phyloP scores from a whole-genome alignment of 306 rosid species.

The Echinosophora koreensis region DNA sequence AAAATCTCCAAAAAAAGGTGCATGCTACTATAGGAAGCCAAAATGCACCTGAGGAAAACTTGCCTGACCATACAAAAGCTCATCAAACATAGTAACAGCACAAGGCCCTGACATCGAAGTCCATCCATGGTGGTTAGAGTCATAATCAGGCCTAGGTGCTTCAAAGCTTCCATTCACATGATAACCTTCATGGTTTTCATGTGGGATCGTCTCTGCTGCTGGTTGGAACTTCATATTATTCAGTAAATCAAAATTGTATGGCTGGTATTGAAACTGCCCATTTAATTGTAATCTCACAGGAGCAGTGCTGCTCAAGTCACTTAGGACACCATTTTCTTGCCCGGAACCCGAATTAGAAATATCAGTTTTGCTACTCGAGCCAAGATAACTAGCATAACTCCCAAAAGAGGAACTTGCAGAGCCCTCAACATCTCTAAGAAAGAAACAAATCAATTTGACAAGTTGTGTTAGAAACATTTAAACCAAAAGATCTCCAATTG shows the following conservation, averaged over 20 bases:
- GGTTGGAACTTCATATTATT: conserved; percentile 69
- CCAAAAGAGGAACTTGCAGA: conserved; percentile 55
- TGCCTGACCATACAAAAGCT: conserved; percentile 49
- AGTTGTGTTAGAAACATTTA: conserved; percentile 18
- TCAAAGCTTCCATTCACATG: conserved; percentile 75
- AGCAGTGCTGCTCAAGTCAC: conserved; percentile 51
- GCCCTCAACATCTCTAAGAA: conserved; percentile 80
- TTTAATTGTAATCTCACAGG: conserved; percentile 66
- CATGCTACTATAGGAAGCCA: conserved; percentile 39
- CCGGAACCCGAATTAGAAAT: conserved; percentile 41
- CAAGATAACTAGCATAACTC: conserved; percentile 40
- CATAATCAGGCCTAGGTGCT: conserved; percentile 65
- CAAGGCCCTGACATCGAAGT: conserved; percentile 79
- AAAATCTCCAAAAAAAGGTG: not conserved
- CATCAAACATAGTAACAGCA: conserved; percentile 52
- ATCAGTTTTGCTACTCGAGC: conserved; percentile 33
- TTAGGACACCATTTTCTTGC: conserved; percentile 35
- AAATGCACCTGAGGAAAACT: conserved; percentile 42
- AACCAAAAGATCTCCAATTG: not conserved
- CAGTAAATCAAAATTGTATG: conserved; percentile 69
- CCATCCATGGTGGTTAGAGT: conserved; percentile 73
- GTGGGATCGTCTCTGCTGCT: conserved; percentile 64
- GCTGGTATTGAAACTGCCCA: conserved; percentile 72
- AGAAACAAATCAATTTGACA: not conserved
- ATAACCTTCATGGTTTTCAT: conserved; percentile 67